phyloP scores from a whole-genome alignment of 2,329 filamentous ascomycete species.

The Clonostachys solani region DNA sequence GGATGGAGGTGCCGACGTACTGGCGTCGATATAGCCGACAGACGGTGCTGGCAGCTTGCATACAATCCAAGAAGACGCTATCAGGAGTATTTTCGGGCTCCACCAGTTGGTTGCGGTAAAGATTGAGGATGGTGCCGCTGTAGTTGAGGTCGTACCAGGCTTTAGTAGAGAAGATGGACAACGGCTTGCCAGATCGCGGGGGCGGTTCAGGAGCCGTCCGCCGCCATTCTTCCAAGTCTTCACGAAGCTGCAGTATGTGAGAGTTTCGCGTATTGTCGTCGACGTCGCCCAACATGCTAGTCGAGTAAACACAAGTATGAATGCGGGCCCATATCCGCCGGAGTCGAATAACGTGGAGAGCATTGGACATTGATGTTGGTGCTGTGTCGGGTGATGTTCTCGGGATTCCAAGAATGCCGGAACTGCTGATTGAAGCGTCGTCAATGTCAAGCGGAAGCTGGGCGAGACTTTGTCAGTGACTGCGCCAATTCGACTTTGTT shows the following conservation, averaged over 20 bases:
- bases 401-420: neutral
- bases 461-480: neutral
- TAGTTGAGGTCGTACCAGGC: neutral
- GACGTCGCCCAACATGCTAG: neutral
- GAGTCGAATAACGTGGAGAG: neutral
- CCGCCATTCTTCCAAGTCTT: neutral
- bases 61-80: conserved; percentile 12
- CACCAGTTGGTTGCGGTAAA: conserved; percentile 6
- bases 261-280: neutral
- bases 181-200: conserved; percentile 9
- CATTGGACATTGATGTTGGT: neutral
- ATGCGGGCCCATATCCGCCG: neutral
- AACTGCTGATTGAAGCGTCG: neutral
- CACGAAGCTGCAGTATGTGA: neutral
- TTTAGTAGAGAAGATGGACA: conserved; percentile 14
- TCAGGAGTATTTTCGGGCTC: conserved; percentile 7
- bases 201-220: neutral
- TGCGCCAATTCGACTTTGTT: neutral
- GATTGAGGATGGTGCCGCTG: neutral
- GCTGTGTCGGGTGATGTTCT: neutral
- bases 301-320: neutral
- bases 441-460: neutral
- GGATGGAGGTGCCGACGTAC: neutral
- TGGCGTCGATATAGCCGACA: conserved; percentile 14
- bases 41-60: conserved; percentile 6